These are phyloP conservation scores for Teratosphaeria zuluensis DNA, from an alignment of 2,329 filamentous ascomycete genomes.

Conservation along the genomic window DNA sequence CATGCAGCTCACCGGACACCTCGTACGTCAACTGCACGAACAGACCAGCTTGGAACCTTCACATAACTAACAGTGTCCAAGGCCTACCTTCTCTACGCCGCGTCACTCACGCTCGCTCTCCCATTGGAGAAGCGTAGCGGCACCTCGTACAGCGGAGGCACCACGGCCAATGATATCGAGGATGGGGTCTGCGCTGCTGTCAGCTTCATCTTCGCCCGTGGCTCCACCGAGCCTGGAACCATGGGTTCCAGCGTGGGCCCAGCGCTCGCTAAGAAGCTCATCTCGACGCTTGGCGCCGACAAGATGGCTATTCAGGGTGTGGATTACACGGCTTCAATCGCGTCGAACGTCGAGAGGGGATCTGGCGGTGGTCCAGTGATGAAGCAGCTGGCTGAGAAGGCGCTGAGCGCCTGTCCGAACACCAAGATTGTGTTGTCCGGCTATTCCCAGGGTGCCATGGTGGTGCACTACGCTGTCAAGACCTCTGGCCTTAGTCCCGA, in stretches of 20 bases:
- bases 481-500: slow-evolving; percentile 6
- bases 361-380: slow-evolving; percentile 15
- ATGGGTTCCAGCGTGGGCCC: slow-evolving; percentile 43
- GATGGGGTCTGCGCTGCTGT: slow-evolving; percentile 31
- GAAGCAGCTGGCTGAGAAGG: slow-evolving; percentile 13
- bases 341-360: slow-evolving; percentile 11
- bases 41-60: not conserved
- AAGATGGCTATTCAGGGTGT: slow-evolving; percentile 46
- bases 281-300: slow-evolving; percentile 30
- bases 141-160: slow-evolving; percentile 10
- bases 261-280: slow-evolving; percentile 40
- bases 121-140: slow-evolving; percentile 9
- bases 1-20: slow-evolving; percentile 12
- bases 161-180: slow-evolving; percentile 12
- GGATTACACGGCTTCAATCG: slow-evolving; percentile 37
- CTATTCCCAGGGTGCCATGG: slow-evolving; percentile 19
- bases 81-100: slow-evolving; percentile 10
- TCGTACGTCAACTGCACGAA: not conserved
- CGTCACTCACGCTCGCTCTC: slow-evolving; percentile 10
- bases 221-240: slow-evolving; percentile 45
- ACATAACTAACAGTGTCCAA: not conserved
- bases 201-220: slow-evolving; percentile 49
- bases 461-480: slow-evolving; percentile 13
- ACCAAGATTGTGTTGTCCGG: slow-evolving; percentile 20
- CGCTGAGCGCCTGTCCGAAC: slow-evolving; percentile 17